Evolutionary conservation across 305 asterid species (phyloP), one percentile per base, ranked within the genome.

Genomic region (Rubia occidens): DNA sequence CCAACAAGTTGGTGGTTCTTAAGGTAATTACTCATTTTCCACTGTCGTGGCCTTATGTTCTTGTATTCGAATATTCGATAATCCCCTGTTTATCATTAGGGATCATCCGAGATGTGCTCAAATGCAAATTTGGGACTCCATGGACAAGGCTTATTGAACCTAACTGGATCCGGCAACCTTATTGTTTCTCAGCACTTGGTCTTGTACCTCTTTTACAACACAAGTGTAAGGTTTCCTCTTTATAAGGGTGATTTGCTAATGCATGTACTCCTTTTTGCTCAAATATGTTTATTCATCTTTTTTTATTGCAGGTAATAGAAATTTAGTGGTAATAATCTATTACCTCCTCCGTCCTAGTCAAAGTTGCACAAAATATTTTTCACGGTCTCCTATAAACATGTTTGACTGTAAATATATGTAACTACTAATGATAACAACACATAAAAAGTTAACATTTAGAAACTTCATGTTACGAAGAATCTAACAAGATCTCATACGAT

Each of bases 121-220:
- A 89, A 88, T 81, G 90, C 92, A 60, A 85, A 89, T 84, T 82
- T 91, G 87, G 96, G 92, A 80, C 84, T 91, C 77, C 91, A 87
- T 70, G 97, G 97, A 72, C 96, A 91, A 85, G 97, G 97, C 55
- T 86, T 95, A 29, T 82, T 91, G 89, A 91, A 91, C 84, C 82
- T 91, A 83, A 69, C 97, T 59, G 97, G 96, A 73, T 80, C 88
- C 64, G 97, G 97, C 76, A 90, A 89, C 85, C 75, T 85, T 78
- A 87, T 91, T 82, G 97, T 86, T 80, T 96, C 97, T 73, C 97
- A 81, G 68, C 96, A 79, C 79, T 86, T 91, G 84, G 92, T 91
- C 80, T 75, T 91, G 75, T 91, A 96, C 78, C 80, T 89, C 80
- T 91, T 89, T 82, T 89, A 86, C 80, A 86, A 85, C 74, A 89